Percentiles rank a stretch among this genome's conserved stretches.
Evolutionary conservation across 768 basidiomycete genomes (phyloP).

Genomic region (Psilocybe cyanescens): DNA sequence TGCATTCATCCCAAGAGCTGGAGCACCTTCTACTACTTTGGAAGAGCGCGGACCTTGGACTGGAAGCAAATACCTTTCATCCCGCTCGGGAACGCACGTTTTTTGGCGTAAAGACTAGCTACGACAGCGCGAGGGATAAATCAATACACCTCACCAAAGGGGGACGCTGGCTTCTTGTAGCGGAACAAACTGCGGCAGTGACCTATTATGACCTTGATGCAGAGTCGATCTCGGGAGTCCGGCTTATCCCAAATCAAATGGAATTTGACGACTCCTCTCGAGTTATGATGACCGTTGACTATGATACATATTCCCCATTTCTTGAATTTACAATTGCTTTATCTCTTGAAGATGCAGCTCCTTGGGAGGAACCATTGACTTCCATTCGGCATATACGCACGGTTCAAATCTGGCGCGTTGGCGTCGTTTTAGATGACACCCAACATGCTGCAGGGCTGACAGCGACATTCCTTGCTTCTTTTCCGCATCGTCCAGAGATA

Average conservation of each 20-base stretch:
- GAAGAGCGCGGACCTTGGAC: conserved; percentile 4
- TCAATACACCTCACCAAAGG: conserved; percentile 1
- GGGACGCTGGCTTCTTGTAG: conserved; percentile 5
- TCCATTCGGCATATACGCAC: too few species aligned
- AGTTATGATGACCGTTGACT: too few species aligned
- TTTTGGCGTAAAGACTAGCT: not conserved
- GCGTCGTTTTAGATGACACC: not conserved
- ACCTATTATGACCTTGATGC: conserved; percentile 11
- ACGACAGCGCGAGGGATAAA: not conserved
- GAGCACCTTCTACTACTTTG: not conserved
- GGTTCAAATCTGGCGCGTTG: conserved; percentile 2
- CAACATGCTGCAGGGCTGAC: not conserved
- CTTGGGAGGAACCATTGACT: too few species aligned
- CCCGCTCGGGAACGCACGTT: conserved; percentile 1
- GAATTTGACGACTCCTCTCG: too few species aligned
- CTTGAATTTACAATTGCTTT: too few species aligned
- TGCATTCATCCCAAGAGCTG: not conserved
- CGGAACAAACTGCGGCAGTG: not conserved
- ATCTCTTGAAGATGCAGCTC: too few species aligned
- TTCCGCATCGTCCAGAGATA: not conserved
- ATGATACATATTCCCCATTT: too few species aligned
- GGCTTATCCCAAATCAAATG: not conserved
- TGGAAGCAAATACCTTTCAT: not conserved
- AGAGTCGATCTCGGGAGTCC: not conserved
- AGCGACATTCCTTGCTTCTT: not conserved